Evolutionary conservation across 257 asterid species (phyloP), one percentile per base, ranked within the genome.

Genomic region (Datura wrightii): DNA sequence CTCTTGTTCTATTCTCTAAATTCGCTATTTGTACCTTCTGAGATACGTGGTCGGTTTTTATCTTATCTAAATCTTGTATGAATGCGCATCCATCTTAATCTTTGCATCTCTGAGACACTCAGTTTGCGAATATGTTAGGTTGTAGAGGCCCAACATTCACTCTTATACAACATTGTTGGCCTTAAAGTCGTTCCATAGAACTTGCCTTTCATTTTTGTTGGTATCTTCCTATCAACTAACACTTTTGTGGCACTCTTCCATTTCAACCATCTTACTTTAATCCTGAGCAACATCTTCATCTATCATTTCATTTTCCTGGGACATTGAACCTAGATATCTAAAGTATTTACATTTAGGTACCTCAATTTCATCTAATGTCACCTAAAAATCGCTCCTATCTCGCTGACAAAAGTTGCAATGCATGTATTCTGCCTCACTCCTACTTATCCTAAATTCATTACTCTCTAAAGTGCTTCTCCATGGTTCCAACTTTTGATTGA

Each of bases 91-190:
- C 48, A 14, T 36, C 48, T 36, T 66, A 36, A 36, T 24, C 14
- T 36, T 36, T 10, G 1, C 74, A 66, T 66, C 11, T 36, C 41
- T 66, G 74, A 66, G 24, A 41, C 48, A 36, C 46, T 66, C 11
- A 36, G 36, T 66, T 66, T 66, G 74, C 1, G 42, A 66, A 66
- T 66, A 66, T 36, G 13, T 66, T 36, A 24, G 19, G 48, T 24
- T 66, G 10, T 66, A 66, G 46, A 66, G 74, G 24, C 13, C 11
- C 10, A 66, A 37, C 74, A 34, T 36, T 66, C 48, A 31, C 48
- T 66, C 74, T 24, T 48, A 66, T 6, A 66, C 48, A 14, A 36
- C 74, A 66, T 66, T 66, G 74, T 66, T 36, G 24, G 74, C 74
- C 24, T 66, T 36, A 14, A 66, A 37, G 74, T 6, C 48, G 2